A percentile compares a stretch with the other conserved stretches of the same genome.
These are phyloP conservation scores for Rhizopus sp. DNA, from an alignment of 371 early-diverging fungal genomes.

Conservation along the genomic window DNA sequence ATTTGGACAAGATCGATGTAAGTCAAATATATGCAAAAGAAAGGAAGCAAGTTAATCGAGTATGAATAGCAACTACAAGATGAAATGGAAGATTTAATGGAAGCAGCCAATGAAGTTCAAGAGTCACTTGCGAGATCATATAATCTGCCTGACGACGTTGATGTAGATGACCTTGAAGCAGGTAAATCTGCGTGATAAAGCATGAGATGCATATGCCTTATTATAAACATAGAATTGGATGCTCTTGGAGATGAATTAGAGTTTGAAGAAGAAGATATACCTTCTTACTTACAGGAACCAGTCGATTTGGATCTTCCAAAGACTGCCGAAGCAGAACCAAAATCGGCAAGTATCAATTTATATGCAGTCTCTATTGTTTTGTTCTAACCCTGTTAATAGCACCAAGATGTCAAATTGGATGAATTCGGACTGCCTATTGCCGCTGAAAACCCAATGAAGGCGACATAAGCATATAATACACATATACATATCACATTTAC, in stretches of 20 bases:
- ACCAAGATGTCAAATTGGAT: conserved; percentile 49
- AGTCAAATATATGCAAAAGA: conserved; percentile 1
- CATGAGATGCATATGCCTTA: neutral
- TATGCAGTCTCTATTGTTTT: neutral
- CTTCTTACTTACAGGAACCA: conserved; percentile 66
- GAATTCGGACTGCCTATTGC: conserved; percentile 60
- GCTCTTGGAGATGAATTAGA: conserved; percentile 90
- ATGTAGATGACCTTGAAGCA: conserved; percentile 96
- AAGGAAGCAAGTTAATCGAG: neutral
- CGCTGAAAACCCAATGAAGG: conserved; percentile 53
- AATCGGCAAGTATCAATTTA: conserved; percentile 33
- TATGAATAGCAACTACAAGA: conserved; percentile 83
- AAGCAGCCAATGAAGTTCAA: conserved; percentile 94
- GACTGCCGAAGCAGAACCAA: conserved; percentile 52
- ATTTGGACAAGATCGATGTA: conserved; percentile 93
- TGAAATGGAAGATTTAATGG: conserved; percentile 95
- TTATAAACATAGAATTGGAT: conserved; percentile 74
- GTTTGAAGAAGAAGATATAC: conserved; percentile 79
- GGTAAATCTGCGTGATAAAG: conserved; percentile 42
- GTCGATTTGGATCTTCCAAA: conserved; percentile 49
- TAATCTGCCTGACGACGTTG: conserved; percentile 91
- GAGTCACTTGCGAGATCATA: conserved; percentile 91
- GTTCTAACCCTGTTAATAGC: conserved; percentile 6
- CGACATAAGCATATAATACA: conserved; percentile 16
- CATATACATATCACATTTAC: too few relatives aligned